These are phyloP conservation scores for Pachysandra terminalis DNA, from an alignment of 164 flowering plant species.

Conservation along the genomic window DNA sequence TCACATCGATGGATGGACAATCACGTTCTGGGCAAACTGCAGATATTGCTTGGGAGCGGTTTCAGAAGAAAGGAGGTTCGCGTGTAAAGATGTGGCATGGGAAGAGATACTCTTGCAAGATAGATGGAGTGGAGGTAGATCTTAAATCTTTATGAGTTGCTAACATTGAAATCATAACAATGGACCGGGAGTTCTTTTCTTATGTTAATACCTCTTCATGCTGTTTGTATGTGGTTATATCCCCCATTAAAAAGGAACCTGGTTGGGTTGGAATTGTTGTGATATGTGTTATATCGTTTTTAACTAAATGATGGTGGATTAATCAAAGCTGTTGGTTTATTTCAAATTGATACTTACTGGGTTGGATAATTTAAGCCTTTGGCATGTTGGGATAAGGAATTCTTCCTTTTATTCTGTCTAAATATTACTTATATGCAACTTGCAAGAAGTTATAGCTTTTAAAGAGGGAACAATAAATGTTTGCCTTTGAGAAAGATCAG, in stretches of 20 bases:
- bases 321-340: background rate
- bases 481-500: background rate
- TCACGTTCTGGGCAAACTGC: conserved; percentile 80
- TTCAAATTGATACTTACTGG: background rate
- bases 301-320: background rate
- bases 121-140: conserved; percentile 82
- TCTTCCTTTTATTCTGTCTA: background rate
- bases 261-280: background rate
- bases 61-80: conserved; percentile 60
- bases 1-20: conserved; percentile 55
- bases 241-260: background rate
- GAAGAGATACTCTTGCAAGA: conserved; percentile 75
- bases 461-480: background rate
- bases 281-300: no score
- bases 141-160: background rate
- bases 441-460: background rate
- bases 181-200: no score
- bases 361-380: background rate
- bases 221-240: background rate
- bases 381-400: background rate
- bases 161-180: background rate
- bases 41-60: conserved; percentile 75
- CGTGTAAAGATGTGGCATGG: conserved; percentile 55
- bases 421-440: no score
- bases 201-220: background rate